Percentiles rank a stretch among this genome's conserved stretches.
Conservation (phyloP, 2,329 filamentous ascomycete species). For the Xylariaceae sp. region DNA sequence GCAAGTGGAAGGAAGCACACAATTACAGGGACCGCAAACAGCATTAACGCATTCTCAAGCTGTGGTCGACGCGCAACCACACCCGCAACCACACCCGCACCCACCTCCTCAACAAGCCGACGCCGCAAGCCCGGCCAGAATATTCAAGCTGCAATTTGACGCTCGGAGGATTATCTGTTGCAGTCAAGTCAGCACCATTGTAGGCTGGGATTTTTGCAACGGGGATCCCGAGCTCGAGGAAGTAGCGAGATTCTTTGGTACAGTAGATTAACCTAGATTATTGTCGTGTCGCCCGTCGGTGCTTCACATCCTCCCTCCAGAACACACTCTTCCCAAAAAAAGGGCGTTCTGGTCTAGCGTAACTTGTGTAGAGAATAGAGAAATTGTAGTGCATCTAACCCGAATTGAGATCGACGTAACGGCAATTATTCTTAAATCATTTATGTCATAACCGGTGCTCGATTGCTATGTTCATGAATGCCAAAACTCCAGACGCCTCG, state of each 20-base stretch:
- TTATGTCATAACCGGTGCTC: conserved; percentile 2
- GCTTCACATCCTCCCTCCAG: no score
- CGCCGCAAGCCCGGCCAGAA: conserved; percentile 52
- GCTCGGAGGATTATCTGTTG: conserved; percentile 90
- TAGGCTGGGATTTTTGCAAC: conserved; percentile 97
- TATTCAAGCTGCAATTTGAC: conserved; percentile 98
- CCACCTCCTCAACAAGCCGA: no score
- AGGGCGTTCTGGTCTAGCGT: no score
- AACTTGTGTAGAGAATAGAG: no score
- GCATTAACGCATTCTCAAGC: conserved; percentile 10
- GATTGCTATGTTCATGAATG: conserved; percentile 1
- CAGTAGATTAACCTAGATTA: conserved; percentile 41
- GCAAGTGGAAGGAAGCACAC: conserved; percentile 19
- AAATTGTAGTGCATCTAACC: no score
- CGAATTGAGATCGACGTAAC: neutral
- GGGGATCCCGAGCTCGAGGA: conserved; percentile 74
- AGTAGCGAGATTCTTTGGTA: conserved; percentile 70
- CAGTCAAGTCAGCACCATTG: conserved; percentile 83
- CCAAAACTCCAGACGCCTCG: conserved; percentile 9
- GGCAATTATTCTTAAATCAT: neutral
- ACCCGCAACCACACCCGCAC: conserved; percentile 42
- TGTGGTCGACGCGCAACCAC: conserved; percentile 26
- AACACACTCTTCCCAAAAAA: no score
- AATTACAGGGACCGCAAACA: conserved; percentile 1
- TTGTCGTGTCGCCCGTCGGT: neutral